Conservation (phyloP, 805 yeast genomes). For the Wickerhamomyces ciferrii region DNA sequence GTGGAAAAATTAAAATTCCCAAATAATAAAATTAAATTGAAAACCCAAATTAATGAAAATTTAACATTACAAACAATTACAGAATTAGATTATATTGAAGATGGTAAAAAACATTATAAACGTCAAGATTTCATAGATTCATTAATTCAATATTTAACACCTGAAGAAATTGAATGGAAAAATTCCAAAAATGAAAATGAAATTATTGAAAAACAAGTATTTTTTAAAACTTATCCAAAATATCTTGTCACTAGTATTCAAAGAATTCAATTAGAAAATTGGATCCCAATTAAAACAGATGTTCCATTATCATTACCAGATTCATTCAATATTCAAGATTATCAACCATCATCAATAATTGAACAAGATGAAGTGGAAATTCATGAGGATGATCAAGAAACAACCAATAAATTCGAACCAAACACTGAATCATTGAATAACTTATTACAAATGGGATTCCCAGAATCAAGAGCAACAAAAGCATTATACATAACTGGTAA, state of each 20-base stretch:
- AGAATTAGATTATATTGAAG: conserved; percentile 30
- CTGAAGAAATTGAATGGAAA: conserved; percentile 53
- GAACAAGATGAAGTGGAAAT: conserved; percentile 31
- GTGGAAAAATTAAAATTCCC: conserved; percentile 61
- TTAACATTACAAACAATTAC: conserved; percentile 55
- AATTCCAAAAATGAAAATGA: conserved; percentile 14
- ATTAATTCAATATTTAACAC: conserved; percentile 44
- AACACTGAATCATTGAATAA: conserved; percentile 47
- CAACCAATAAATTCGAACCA: conserved; percentile 40
- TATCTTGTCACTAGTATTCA: conserved; percentile 67
- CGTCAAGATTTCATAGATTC: conserved; percentile 33
- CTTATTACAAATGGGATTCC: conserved; percentile 84
- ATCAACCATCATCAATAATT: conserved; percentile 35
- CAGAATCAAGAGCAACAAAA: conserved; percentile 54
- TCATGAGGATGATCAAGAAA: conserved; percentile 15
- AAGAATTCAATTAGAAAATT: conserved; percentile 77
- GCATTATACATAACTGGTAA: conserved; percentile 77
- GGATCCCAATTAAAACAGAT: conserved; percentile 83
- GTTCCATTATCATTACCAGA: conserved; percentile 59
- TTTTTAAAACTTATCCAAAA: conserved; percentile 64
- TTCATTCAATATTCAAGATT: conserved; percentile 40
- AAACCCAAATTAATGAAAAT: conserved; percentile 52
- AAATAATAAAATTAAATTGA: conserved; percentile 47
- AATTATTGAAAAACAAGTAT: conserved; percentile 35
- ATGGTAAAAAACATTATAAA: conserved; percentile 40